These are phyloP conservation scores for Nakazawaea wickerhamii DNA, from an alignment of 805 yeast species.

Conservation along the genomic window DNA sequence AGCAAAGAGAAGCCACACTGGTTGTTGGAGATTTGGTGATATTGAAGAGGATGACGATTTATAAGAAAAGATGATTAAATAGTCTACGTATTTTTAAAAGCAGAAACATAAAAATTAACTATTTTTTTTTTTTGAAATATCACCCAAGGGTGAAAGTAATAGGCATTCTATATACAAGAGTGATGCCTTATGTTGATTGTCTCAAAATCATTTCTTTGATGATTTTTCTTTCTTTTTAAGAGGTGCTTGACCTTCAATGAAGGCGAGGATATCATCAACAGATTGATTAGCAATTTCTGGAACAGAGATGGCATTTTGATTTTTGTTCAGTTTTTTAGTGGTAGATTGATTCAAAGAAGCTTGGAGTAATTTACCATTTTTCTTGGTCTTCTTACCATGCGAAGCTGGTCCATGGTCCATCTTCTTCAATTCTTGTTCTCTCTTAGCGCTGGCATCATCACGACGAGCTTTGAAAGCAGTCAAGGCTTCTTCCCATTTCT, in stretches of 20 bases:
- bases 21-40: constrained; percentile 78
- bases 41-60: constrained; percentile 48
- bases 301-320: constrained; percentile 31
- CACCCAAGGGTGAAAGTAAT: not conserved
- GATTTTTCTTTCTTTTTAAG: constrained; percentile 25
- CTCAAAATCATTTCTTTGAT: constrained; percentile 18
- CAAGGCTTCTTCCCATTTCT: constrained; percentile 58
- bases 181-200: not conserved
- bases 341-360: not conserved
- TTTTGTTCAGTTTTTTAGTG: constrained; percentile 18
- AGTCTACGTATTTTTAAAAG: constrained; percentile 1
- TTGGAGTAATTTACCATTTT: constrained; percentile 5
- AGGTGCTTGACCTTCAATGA: constrained; percentile 53
- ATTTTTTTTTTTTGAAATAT: not conserved
- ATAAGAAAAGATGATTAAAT: not conserved
- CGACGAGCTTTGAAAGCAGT: constrained; percentile 33
- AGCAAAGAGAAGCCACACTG: constrained; percentile 47
- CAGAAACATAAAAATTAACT: not conserved
- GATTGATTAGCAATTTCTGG: constrained; percentile 60
- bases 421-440: constrained; percentile 33
- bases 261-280: constrained; percentile 66
- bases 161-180: constrained; percentile 10
- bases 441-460: constrained; percentile 33
- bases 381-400: constrained; percentile 10
- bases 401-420: constrained; percentile 15